phyloP scores from a whole-genome alignment of 2,329 filamentous ascomycete genomes.

The Pseudogymnoascus sp. region DNA sequence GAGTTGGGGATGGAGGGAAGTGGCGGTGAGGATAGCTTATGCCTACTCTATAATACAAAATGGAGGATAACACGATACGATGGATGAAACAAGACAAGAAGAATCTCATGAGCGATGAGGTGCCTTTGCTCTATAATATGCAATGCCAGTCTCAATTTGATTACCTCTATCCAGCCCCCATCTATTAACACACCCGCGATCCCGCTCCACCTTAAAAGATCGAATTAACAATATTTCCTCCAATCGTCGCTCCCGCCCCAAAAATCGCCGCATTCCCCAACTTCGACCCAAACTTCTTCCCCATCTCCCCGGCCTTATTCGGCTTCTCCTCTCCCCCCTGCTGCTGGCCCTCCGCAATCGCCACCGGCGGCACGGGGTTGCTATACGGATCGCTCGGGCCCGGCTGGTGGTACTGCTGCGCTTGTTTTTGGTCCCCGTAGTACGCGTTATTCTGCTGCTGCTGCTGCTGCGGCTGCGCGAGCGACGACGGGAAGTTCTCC shows the following conservation, averaged over 20 bases:
- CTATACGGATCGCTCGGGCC: conserved; percentile 56
- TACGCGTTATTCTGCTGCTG: conserved; percentile 24
- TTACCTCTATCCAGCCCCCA: neutral
- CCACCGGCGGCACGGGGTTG: conserved; percentile 64
- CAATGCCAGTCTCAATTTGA: neutral
- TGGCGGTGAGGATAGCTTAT: neutral
- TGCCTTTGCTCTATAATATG: neutral
- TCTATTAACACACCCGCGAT: neutral
- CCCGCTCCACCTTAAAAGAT: conserved; percentile 56
- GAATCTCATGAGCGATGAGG: neutral
- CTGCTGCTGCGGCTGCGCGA: conserved; percentile 29
- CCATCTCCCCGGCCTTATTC: conserved; percentile 51
- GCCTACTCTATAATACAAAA: neutral
- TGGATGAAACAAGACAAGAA: neutral
- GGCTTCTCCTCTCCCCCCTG: conserved; percentile 33
- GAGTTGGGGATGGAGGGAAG: neutral
- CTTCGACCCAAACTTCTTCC: conserved; percentile 97
- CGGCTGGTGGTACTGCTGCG: conserved; percentile 23
- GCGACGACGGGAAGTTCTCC: conserved; percentile 49
- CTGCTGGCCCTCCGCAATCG: conserved; percentile 50
- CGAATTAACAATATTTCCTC: conserved; percentile 80
- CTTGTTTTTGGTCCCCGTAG: conserved; percentile 23
- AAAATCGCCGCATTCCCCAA: conserved; percentile 77
- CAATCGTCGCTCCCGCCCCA: conserved; percentile 85
- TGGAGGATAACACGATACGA: neutral